Conservation (phyloP, 1,284 basidiomycete species). For the Ceratobasidium sp. region DNA sequence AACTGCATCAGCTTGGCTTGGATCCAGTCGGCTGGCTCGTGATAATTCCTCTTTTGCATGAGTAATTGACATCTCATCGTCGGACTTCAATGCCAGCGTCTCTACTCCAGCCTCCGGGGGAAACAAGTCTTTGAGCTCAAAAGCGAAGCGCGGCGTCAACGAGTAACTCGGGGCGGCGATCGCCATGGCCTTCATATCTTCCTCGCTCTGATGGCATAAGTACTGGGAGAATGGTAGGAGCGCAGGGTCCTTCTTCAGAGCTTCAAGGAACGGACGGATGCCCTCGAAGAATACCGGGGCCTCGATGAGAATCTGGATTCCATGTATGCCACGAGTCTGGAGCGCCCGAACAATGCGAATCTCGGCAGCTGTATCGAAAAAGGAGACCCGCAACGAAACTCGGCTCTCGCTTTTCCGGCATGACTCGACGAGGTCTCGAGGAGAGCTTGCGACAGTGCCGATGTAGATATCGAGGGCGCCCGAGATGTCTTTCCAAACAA, state of each 20-base stretch:
- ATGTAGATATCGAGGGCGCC: slow-evolving; percentile 53
- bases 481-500: no score
- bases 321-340: slow-evolving; percentile 34
- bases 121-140: slow-evolving; percentile 57
- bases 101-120: slow-evolving; percentile 36
- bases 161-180: slow-evolving; percentile 61
- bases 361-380: slow-evolving; percentile 60
- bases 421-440: slow-evolving; percentile 53
- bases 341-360: slow-evolving; percentile 55
- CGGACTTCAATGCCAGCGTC: slow-evolving; percentile 48
- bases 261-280: slow-evolving; percentile 65
- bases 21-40: slow-evolving; percentile 60
- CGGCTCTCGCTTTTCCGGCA: slow-evolving; percentile 46
- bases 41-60: slow-evolving; percentile 54
- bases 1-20: slow-evolving; percentile 71
- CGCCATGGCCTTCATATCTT: slow-evolving; percentile 46
- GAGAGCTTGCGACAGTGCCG: slow-evolving; percentile 55
- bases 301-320: slow-evolving; percentile 56
- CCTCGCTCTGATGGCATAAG: slow-evolving; percentile 53
- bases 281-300: slow-evolving; percentile 65
- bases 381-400: slow-evolving; percentile 55
- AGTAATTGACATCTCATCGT: slow-evolving; percentile 51
- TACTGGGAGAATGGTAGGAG: slow-evolving; percentile 61
- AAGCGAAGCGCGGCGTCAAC: slow-evolving; percentile 56
- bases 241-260: slow-evolving; percentile 58